These are phyloP conservation scores for Calonectria henricotiae DNA, from an alignment of 2,329 filamentous ascomycete species.

Conservation along the genomic window DNA sequence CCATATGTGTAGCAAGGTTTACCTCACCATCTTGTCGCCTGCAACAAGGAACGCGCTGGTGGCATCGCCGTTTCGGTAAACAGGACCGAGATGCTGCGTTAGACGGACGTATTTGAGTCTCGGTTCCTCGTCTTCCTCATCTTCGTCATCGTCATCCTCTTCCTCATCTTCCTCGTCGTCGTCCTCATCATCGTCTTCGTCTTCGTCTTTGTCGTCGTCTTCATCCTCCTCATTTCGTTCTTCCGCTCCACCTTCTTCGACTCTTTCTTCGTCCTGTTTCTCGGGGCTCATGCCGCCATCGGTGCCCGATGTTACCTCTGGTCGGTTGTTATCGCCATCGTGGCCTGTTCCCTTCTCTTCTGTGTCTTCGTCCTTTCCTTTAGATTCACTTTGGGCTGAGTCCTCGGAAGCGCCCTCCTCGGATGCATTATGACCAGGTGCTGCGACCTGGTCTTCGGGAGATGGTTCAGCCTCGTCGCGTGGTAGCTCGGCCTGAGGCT, in stretches of 20 bases:
- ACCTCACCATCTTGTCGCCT: constrained; percentile 92
- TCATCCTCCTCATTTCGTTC: constrained; percentile 46
- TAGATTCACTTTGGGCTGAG: not conserved
- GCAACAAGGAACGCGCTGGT: constrained; percentile 92
- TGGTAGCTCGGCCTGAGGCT: constrained; percentile 42
- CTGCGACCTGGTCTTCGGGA: constrained; percentile 29
- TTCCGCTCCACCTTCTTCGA: constrained; percentile 25
- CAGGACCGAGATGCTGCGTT: constrained; percentile 82
- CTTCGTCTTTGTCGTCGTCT: constrained; percentile 46
- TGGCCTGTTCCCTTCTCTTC: constrained; percentile 59
- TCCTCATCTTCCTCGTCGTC: constrained; percentile 71
- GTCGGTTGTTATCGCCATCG: constrained; percentile 60
- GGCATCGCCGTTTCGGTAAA: constrained; percentile 96
- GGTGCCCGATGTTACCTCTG: constrained; percentile 9
- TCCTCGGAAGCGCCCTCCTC: not conserved
- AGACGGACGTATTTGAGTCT: constrained; percentile 93
- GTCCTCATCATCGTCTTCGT: constrained; percentile 55
- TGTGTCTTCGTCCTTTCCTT: constrained; percentile 30
- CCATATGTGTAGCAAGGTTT: constrained; percentile 43
- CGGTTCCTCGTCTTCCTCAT: constrained; percentile 94
- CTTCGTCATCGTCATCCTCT: constrained; percentile 80
- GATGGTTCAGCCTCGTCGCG: constrained; percentile 38
- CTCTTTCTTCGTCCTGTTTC: constrained; percentile 32
- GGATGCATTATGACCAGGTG: constrained; percentile 23
- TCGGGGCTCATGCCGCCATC: constrained; percentile 36